Evolutionary conservation across 2,329 filamentous ascomycete genomes (phyloP), one percentile per base, ranked within the genome.

Genomic region (Stachybotrys elegans): DNA sequence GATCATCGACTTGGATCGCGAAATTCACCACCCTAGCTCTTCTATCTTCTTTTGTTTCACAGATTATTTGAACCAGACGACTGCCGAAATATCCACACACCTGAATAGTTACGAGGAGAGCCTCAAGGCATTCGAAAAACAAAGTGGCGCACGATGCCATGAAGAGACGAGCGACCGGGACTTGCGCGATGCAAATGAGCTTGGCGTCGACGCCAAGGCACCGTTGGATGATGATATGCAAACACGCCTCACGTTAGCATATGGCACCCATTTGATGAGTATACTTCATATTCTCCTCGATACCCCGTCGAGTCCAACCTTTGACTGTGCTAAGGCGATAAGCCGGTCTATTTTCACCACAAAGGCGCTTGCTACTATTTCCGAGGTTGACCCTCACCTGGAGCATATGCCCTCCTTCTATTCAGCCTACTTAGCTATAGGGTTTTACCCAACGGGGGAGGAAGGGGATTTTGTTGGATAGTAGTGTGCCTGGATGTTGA

Each of bases 401-500:
- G 91, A 91, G 63, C 93, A 94, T 65, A 95, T 95, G 89, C 90
- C 91, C 2, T 95, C 94, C 72, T 95, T 95, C 72, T 95, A 95
- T 56, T 91, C 90, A 45, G 92, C 95, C 48, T 95, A 95, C 63
- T 75, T 95, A 4, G n/a, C 71, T 96, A 16, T 91, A 96, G 57
- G 90, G 90, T 9, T 94, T 88, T 27, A 95, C 95, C 64, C 68
- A 95, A 41, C n/a, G n/a, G n/a, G n/a, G n/a, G n/a, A n/a, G n/a
- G n/a, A n/a, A n/a, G n/a, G n/a, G n/a, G n/a, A n/a, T n/a, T n/a
- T n/a, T n/a, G n/a, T n/a, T n/a, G n/a, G n/a, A n/a, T n/a, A n/a
- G n/a, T n/a, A n/a, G n/a, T n/a, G n/a, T n/a, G n/a, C n/a, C n/a
- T n/a, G n/a, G n/a, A n/a, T n/a, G n/a, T n/a, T n/a, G n/a, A n/a